A percentile compares a stretch with the other conserved stretches of the same genome.
phyloP scores from a whole-genome alignment of 768 basidiomycete genomes.

The Terana coerulea region DNA sequence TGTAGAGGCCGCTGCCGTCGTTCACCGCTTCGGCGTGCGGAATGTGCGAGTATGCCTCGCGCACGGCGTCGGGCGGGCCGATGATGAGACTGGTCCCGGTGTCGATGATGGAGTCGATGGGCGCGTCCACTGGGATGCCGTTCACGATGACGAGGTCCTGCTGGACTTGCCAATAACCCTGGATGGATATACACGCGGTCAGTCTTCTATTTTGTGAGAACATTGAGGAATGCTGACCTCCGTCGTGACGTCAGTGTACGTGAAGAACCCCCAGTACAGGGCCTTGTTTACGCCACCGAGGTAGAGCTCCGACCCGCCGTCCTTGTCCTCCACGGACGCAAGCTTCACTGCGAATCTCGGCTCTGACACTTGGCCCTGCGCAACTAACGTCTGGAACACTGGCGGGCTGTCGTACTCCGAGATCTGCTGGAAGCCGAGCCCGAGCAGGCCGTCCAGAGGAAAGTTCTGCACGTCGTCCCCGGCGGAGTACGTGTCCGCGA shows the following conservation, averaged over 20 bases:
- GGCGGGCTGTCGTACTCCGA: constrained; percentile 23
- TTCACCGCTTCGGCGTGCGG: constrained; percentile 16
- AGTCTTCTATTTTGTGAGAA: no score
- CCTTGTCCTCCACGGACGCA: constrained; percentile 24
- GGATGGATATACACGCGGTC: not conserved
- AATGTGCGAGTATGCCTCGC: constrained; percentile 24
- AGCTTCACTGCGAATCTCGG: constrained; percentile 37
- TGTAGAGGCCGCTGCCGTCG: constrained; percentile 30
- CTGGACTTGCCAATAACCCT: constrained; percentile 36
- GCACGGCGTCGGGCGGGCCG: constrained; percentile 22
- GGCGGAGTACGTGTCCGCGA: constrained; percentile 18
- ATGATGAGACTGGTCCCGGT: constrained; percentile 33
- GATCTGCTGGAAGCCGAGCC: constrained; percentile 29
- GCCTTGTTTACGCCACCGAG: constrained; percentile 37
- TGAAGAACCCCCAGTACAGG: constrained; percentile 34
- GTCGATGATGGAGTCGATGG: constrained; percentile 31
- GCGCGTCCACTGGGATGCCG: constrained; percentile 17
- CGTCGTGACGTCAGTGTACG: constrained; percentile 28
- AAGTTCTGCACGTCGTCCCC: constrained; percentile 16
- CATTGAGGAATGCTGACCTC: constrained; percentile 13
- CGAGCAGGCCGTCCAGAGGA: constrained; percentile 25
- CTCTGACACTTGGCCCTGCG: constrained; percentile 17
- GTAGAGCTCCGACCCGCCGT: constrained; percentile 29
- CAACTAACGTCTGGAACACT: constrained; percentile 27
- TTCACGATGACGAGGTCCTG: constrained; percentile 27